phyloP scores from a whole-genome alignment of 345 rosid genomes.

The Fremontodendron californicum region DNA sequence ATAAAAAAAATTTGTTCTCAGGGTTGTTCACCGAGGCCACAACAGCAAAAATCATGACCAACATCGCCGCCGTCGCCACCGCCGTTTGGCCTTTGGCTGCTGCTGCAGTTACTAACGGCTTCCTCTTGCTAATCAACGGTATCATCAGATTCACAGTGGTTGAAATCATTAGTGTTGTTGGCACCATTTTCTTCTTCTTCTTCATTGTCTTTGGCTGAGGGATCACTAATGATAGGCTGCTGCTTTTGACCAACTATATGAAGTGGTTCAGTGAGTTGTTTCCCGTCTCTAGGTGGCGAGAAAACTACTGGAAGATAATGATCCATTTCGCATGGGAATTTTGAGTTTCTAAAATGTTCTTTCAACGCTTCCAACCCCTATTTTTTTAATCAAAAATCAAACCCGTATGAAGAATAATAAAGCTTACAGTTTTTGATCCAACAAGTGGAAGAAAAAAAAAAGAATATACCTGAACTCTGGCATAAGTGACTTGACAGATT shows the following conservation, averaged over 20 bases:
- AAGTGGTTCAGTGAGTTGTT: conserved; percentile 45
- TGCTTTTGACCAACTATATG: conserved; percentile 36
- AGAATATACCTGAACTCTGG: conserved; percentile 69
- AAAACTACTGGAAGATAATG: conserved; percentile 75
- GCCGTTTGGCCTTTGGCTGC: conserved; percentile 25
- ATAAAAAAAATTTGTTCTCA: not conserved
- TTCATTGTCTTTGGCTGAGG: not conserved
- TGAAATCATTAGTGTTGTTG: not conserved
- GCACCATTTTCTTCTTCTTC: conserved; percentile 3
- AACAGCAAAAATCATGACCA: conserved; percentile 11
- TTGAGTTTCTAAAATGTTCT: conserved; percentile 83
- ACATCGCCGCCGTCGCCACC: no score
- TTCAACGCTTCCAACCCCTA: conserved; percentile 83
- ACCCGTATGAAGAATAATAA: not conserved
- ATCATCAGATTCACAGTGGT: not conserved
- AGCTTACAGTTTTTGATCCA: not conserved
- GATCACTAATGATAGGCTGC: not conserved
- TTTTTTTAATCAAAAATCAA: not conserved
- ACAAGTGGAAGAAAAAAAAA: not conserved
- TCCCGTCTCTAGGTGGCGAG: conserved; percentile 83
- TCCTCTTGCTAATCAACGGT: conserved; percentile 10
- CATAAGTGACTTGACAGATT: conserved; percentile 87
- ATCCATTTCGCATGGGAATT: conserved; percentile 63
- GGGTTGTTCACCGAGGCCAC: not conserved
- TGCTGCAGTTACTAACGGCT: conserved; percentile 6